These are phyloP conservation scores for Phylloporus rhodoxanthus DNA, from an alignment of 768 basidiomycete species.

Conservation along the genomic window DNA sequence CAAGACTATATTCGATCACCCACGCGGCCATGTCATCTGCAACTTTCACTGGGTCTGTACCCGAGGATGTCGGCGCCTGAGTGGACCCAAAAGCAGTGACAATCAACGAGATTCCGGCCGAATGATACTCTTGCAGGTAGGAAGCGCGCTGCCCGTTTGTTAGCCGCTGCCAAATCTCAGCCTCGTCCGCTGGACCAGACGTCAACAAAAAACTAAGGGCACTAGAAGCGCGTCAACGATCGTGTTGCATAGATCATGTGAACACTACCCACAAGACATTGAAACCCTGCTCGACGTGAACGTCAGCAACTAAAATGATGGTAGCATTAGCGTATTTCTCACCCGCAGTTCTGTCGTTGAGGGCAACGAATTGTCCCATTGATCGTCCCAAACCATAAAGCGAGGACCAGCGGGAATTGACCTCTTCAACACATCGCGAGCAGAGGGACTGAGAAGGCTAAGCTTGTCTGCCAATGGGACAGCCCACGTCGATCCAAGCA, in stretches of 20 bases:
- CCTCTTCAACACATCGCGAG: slow-evolving; percentile 15
- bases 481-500: slow-evolving; percentile 5
- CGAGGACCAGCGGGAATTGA: slow-evolving; percentile 41
- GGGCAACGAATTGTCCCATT: slow-evolving; percentile 40
- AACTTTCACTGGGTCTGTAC: slow-evolving; percentile 31
- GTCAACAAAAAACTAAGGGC: slow-evolving; percentile 38
- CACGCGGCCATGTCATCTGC: slow-evolving; percentile 40
- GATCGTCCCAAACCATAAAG: slow-evolving; percentile 37
- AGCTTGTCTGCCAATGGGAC: slow-evolving; percentile 15
- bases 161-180: slow-evolving; percentile 37
- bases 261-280: slow-evolving; percentile 25
- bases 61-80: slow-evolving; percentile 35
- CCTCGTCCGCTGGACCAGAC: slow-evolving; percentile 40
- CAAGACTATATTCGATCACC: slow-evolving; percentile 40
- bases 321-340: not conserved
- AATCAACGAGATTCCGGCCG: slow-evolving; percentile 51
- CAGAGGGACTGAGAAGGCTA: slow-evolving; percentile 11
- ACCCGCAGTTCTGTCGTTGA: slow-evolving; percentile 40
- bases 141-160: slow-evolving; percentile 32
- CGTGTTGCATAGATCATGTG: not conserved
- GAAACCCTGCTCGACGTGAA: slow-evolving; percentile 18
- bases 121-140: slow-evolving; percentile 42
- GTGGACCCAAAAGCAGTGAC: slow-evolving; percentile 47
- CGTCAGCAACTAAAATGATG: not conserved
- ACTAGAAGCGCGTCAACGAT: slow-evolving; percentile 10